Percentiles rank a stretch among this genome's conserved stretches.
Conservation (phyloP, 164 flowering plant species). For the Saururus chinensis region DNA sequence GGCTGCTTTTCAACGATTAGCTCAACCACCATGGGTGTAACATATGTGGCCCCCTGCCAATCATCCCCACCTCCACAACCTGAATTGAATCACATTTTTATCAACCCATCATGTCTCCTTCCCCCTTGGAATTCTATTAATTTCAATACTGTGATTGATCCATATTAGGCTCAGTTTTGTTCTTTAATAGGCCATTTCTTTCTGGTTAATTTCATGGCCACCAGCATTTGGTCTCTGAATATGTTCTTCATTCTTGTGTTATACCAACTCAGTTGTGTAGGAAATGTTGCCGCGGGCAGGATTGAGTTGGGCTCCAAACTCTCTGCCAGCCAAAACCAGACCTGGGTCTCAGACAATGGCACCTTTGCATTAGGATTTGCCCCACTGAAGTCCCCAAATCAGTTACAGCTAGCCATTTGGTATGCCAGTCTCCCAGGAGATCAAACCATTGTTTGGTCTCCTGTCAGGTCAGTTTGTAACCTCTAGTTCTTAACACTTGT, state of each 20-base stretch:
- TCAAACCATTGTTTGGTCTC: slow-evolving; percentile 59
- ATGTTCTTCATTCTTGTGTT: slow-evolving; percentile 1
- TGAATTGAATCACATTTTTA: too few relatives aligned
- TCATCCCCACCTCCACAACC: too few relatives aligned
- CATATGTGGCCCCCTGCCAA: too few relatives aligned
- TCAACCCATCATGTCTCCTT: too few relatives aligned
- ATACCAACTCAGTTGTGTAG: slow-evolving; percentile 6
- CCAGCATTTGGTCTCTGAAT: not conserved
- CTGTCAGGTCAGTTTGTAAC: slow-evolving; percentile 47
- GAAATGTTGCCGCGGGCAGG: slow-evolving; percentile 8
- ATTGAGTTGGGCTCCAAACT: slow-evolving; percentile 48
- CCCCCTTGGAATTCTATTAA: too few relatives aligned
- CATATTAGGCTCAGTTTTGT: too few relatives aligned
- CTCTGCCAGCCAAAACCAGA: slow-evolving; percentile 28
- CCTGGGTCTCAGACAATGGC: slow-evolving; percentile 73
- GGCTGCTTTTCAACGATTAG: too few relatives aligned
- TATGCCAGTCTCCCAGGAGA: slow-evolving; percentile 71
- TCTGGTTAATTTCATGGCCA: too few relatives aligned
- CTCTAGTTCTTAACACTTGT: not conserved
- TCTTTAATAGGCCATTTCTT: too few relatives aligned
- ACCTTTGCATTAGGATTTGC: slow-evolving; percentile 80
- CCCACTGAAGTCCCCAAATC: slow-evolving; percentile 10
- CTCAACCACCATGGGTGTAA: too few relatives aligned
- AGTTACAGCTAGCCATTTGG: slow-evolving; percentile 57
- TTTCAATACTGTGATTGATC: too few relatives aligned